Percentiles rank a stretch among this genome's conserved stretches.
Evolutionary conservation across 176 grass and related monocot species (phyloP).

Genomic region (Themeda triandra): DNA sequence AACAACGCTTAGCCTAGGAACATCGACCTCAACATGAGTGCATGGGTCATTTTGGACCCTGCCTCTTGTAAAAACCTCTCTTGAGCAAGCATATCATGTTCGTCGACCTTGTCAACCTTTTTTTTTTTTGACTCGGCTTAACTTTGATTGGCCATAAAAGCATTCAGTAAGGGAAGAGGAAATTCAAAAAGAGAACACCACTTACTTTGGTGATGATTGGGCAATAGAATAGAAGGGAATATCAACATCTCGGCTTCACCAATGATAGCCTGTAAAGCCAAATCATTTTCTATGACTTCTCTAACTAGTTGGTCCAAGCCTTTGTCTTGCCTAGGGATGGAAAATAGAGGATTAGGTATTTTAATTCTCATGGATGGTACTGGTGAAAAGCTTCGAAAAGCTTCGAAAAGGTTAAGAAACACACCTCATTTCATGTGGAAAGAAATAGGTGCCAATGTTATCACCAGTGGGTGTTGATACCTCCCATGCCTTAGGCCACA

Average conservation of each 20-base stretch:
- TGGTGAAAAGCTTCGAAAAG: too few species aligned
- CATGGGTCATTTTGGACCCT: not conserved
- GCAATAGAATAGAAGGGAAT: constrained; percentile 40
- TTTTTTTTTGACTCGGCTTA: not conserved
- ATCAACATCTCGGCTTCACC: constrained; percentile 38
- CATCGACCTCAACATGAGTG: not conserved
- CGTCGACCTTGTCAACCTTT: not conserved
- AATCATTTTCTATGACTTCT: constrained; percentile 27
- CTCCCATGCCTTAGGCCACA: constrained; percentile 57
- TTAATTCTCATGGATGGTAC: not conserved
- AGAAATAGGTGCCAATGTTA: constrained; percentile 64
- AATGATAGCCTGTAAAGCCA: constrained; percentile 22
- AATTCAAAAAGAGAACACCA: not conserved
- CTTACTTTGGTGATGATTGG: constrained; percentile 34
- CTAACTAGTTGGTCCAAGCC: constrained; percentile 19
- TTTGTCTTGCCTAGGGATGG: constrained; percentile 26
- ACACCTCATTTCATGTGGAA: constrained; percentile 53
- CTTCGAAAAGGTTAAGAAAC: not conserved
- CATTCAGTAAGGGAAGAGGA: not conserved
- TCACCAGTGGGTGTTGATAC: constrained; percentile 35
- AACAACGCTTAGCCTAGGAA: not conserved
- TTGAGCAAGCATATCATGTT: not conserved
- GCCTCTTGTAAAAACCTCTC: not conserved
- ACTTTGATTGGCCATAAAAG: not conserved
- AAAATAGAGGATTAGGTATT: not conserved